phyloP scores from a whole-genome alignment of 2,329 filamentous ascomycete species.

The Aureobasidium leucospermi region DNA sequence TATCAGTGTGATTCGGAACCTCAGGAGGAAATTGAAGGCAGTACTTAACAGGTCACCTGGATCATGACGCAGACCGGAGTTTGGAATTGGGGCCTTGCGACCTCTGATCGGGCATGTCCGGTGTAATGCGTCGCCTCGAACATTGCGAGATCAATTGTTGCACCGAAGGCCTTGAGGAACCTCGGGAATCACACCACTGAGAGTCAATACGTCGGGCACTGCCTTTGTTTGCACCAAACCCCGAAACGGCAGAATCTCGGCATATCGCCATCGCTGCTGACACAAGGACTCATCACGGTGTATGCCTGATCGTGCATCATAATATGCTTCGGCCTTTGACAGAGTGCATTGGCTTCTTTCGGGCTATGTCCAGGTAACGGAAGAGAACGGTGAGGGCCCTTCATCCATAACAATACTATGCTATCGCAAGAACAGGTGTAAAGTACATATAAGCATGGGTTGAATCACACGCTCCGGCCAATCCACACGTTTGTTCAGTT shows the following conservation, averaged over 20 bases:
- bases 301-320: background rate
- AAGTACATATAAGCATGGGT: background rate
- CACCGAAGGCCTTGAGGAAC: background rate
- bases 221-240: background rate
- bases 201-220: background rate
- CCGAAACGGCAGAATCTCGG: conserved; percentile 1
- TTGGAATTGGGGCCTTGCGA: background rate
- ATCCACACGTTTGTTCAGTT: too few species aligned
- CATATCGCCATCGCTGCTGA: background rate
- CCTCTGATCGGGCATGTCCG: background rate
- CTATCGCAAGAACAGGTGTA: background rate
- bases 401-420: background rate
- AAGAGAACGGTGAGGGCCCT: background rate
- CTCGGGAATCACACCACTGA: background rate
- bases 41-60: too few species aligned
- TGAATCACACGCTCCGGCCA: too few species aligned
- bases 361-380: background rate
- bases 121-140: too few species aligned
- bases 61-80: background rate
- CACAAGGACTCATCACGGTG: background rate
- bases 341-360: background rate
- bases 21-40: too few species aligned
- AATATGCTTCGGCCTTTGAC: background rate
- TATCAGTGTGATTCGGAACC: too few species aligned
- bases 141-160: background rate